phyloP scores from a whole-genome alignment of 352 stramenopile species.

The Globisporangium paroecandrum region DNA sequence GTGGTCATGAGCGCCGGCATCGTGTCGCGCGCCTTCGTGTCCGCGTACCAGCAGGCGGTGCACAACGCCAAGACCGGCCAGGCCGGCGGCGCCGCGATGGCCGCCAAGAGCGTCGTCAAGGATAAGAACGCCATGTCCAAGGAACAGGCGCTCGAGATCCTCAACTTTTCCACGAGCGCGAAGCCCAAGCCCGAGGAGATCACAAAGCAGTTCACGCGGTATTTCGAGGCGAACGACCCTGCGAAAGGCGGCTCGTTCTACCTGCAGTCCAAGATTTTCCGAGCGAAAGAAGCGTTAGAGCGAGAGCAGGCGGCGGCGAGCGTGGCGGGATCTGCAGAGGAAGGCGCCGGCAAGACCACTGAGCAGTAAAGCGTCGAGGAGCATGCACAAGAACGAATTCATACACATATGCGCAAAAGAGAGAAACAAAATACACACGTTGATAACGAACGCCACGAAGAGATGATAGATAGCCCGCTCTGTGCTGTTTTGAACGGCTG shows the following conservation, averaged over 20 bases:
- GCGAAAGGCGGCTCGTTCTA: constrained; percentile 91
- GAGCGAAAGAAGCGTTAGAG: constrained; percentile 86
- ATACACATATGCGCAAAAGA: constrained; percentile 14
- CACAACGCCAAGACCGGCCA: constrained; percentile 83
- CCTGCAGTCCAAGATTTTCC: constrained; percentile 91
- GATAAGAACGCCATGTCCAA: constrained; percentile 78
- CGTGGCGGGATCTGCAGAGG: constrained; percentile 15
- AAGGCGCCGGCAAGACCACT: constrained; percentile 20
- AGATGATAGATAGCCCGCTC: no score
- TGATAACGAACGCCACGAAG: background rate
- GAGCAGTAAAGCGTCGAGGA: constrained; percentile 4
- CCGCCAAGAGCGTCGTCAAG: constrained; percentile 50
- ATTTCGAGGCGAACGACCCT: constrained; percentile 89
- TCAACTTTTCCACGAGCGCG: constrained; percentile 68
- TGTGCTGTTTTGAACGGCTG: no score
- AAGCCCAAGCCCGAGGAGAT: constrained; percentile 56
- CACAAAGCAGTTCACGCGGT: constrained; percentile 83
- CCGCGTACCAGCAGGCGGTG: constrained; percentile 86
- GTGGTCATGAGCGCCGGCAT: constrained; percentile 81
- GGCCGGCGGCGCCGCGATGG: constrained; percentile 41
- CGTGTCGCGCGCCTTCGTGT: constrained; percentile 84
- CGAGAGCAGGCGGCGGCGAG: constrained; percentile 17
- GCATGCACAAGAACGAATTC: background rate
- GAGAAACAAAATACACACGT: background rate
- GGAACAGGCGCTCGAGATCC: constrained; percentile 75